Conservation (phyloP, 768 basidiomycete genomes). For the Steccherinum ochraceum region DNA sequence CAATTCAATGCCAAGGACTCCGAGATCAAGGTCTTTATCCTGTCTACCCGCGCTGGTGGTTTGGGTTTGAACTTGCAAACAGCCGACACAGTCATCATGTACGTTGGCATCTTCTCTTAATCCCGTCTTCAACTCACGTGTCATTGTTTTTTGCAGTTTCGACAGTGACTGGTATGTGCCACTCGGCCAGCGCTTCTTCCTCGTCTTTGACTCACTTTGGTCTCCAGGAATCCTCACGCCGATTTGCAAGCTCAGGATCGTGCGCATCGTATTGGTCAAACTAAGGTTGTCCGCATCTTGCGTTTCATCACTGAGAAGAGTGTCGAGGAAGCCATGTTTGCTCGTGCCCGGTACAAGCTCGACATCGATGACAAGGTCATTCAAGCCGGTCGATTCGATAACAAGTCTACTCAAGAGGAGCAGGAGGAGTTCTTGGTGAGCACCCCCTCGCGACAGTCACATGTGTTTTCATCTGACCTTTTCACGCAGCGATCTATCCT, state of each 20-base stretch:
- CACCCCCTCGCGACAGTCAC: conserved; percentile 13
- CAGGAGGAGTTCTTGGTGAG: conserved; percentile 91
- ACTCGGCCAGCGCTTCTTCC: conserved; percentile 4
- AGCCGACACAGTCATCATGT: conserved; percentile 96
- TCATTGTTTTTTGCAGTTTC: conserved; percentile 39
- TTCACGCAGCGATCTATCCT: conserved; percentile 71
- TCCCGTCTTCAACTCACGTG: not conserved
- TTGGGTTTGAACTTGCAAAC: conserved; percentile 93
- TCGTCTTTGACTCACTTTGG: conserved; percentile 33
- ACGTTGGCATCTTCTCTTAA: conserved; percentile 22
- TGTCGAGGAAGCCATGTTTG: conserved; percentile 97
- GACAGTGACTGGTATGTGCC: conserved; percentile 78
- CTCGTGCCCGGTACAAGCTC: conserved; percentile 90
- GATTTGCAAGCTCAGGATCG: conserved; percentile 99
- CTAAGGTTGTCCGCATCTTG: conserved; percentile 93
- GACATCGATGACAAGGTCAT: conserved; percentile 99
- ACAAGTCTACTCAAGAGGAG: conserved; percentile 96
- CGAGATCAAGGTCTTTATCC: conserved; percentile 85
- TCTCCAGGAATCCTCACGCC: conserved; percentile 99
- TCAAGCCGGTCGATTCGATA: conserved; percentile 98
- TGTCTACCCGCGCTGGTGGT: conserved; percentile 92
- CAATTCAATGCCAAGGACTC: conserved; percentile 87
- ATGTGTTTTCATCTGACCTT: conserved; percentile 4
- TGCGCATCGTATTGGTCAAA: conserved; percentile 99
- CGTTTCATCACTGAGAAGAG: conserved; percentile 98